Evolutionary conservation across 768 basidiomycete genomes (phyloP), one percentile per base, ranked within the genome.

Genomic region (Kwoniella pini): DNA sequence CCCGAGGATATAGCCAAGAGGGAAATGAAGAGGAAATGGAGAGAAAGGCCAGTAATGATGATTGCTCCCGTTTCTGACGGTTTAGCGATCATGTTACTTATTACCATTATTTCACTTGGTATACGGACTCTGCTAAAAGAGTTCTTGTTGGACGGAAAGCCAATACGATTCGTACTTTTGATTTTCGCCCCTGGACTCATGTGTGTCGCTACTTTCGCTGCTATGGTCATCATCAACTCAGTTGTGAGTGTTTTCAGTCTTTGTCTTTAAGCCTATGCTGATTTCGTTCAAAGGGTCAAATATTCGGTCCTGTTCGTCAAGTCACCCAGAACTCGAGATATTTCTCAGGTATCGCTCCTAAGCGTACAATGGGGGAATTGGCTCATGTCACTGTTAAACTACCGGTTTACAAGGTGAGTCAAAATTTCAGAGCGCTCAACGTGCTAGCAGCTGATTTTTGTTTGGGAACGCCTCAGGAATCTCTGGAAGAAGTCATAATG

Each of bases 301-400:
- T 74, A 42, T 72, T 91, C 60, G 91, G 91, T 24, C 91, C 91
- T 19, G 87, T 93, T 45, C 85, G 90, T 5, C 91, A 92, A 65
- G 90, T 85, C 75, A 85, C 89, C 71, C 86, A 91, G 68, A 92
- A 92, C 75, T 90, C 89, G 0, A 84, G 83, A 38, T 93, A 88
- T 77, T 93, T 89, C 72, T 90, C 88, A 11, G 75, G 70, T 44
- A 55, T 70, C 11, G 67, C 71, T 3, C 74, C 75, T 1, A 71
- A 70, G 36, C 63, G 70, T 19, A 65, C 63, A 13, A 68, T 65
- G 61, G 70, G 68, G 13, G 71, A 74, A 28, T 52, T 76, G 15
- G 54, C 70, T 4, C 70, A 73, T 30, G 65, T 77, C 21, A 77
- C 75, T 15, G 69, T 92, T 49, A 86, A 92, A 77, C 82, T 93